phyloP scores from a whole-genome alignment of 2,329 filamentous ascomycete genomes.

The Sclerotinia borealis region DNA sequence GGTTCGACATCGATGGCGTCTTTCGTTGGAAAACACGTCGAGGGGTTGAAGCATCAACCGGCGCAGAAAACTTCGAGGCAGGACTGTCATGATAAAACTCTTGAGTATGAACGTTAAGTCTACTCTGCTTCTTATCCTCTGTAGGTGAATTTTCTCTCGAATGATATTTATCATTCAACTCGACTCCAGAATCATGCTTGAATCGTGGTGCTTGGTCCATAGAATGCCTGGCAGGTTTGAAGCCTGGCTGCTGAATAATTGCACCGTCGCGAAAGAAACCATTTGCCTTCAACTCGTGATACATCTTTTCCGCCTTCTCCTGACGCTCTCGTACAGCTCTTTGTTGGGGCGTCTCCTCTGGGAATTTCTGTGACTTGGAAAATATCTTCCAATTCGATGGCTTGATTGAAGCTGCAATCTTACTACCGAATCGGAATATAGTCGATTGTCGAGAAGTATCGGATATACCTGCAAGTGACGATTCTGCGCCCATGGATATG shows the following conservation, averaged over 20 bases:
- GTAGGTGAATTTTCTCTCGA: conserved; percentile 14
- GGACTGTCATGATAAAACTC: conserved; percentile 9
- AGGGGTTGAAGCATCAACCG: conserved; percentile 15
- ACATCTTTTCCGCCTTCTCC: conserved; percentile 43
- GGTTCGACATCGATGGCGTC: conserved; percentile 25
- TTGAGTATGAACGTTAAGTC: conserved; percentile 23
- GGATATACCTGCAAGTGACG: conserved; percentile 21
- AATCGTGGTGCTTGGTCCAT: not conserved
- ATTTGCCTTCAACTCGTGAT: conserved; percentile 47
- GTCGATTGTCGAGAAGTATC: conserved; percentile 37
- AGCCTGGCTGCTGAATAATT: conserved; percentile 29
- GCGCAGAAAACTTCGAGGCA: conserved; percentile 13
- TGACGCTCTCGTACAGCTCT: conserved; percentile 39
- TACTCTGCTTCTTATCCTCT: conserved; percentile 27
- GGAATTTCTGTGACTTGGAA: conserved; percentile 27
- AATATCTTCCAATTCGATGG: conserved; percentile 44
- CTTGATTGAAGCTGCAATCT: conserved; percentile 47
- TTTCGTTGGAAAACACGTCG: conserved; percentile 22
- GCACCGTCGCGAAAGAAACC: conserved; percentile 37
- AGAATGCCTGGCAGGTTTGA: not conserved
- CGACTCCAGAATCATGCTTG: conserved; percentile 30
- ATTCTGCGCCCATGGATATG: conserved; percentile 18
- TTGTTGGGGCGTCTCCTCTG: conserved; percentile 37
- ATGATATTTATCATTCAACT: conserved; percentile 16
- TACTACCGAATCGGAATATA: conserved; percentile 50